Evolutionary conservation across 345 rosid genomes (phyloP).

Genomic region (Litchi chinensis): DNA sequence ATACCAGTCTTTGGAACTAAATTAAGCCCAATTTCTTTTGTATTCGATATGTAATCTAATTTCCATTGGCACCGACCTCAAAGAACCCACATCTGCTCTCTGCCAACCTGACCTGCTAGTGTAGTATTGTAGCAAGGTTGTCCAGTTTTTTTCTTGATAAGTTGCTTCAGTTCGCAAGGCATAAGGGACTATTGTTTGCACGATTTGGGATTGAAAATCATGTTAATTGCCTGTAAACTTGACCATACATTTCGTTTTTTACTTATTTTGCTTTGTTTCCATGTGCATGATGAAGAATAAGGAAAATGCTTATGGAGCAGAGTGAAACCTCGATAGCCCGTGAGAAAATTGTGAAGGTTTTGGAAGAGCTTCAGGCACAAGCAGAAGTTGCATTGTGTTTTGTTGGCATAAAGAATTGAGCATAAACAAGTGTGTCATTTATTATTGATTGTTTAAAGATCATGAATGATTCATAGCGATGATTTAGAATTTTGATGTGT

Average conservation of each 20-base stretch:
- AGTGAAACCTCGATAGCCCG: conserved; percentile 51
- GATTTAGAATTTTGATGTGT: background rate
- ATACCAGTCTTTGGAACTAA: background rate
- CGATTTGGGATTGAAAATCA: background rate
- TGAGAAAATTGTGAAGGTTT: conserved; percentile 72
- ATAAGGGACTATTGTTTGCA: background rate
- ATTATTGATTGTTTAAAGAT: background rate
- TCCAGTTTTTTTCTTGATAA: background rate
- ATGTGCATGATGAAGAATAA: conserved; percentile 51
- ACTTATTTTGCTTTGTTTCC: background rate
- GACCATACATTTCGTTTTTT: conserved; percentile 17
- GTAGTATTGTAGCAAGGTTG: background rate
- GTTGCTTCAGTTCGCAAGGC: background rate
- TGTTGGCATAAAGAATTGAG: conserved; percentile 69
- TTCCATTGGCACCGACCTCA: background rate
- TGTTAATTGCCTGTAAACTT: background rate
- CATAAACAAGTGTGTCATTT: background rate
- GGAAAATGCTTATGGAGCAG: conserved; percentile 71
- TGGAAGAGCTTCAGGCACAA: conserved; percentile 91
- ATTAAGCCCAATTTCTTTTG: background rate
- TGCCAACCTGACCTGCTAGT: background rate
- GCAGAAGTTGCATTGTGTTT: conserved; percentile 98
- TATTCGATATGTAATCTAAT: background rate
- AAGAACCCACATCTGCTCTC: background rate
- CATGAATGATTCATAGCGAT: background rate